Conservation (phyloP, 225 moss, liverwort and hornwort species). For the Pseudoscleropodium purum region DNA sequence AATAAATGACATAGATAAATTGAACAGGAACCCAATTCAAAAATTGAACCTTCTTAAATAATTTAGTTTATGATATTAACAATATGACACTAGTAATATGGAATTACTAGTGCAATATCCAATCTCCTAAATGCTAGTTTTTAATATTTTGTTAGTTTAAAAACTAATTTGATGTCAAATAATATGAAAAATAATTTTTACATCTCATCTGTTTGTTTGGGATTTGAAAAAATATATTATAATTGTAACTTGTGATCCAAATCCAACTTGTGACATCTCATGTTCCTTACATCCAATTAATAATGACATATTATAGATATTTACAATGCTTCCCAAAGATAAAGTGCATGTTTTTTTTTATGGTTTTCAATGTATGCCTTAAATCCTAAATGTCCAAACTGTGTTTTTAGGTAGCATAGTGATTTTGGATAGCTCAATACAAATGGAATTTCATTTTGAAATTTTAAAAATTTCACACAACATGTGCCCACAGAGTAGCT, state of each 20-base stretch:
- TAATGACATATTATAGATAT: background rate
- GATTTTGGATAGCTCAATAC: no score
- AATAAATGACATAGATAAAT: background rate
- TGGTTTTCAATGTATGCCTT: no score
- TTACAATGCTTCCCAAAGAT: background rate
- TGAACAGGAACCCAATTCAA: no score
- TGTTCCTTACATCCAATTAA: background rate
- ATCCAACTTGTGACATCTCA: background rate
- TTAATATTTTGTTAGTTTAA: background rate
- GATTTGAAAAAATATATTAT: background rate
- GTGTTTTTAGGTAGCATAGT: no score
- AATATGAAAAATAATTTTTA: background rate
- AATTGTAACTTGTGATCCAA: fast-evolving
- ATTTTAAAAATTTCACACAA: no score
- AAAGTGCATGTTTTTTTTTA: no score
- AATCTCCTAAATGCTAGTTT: background rate
- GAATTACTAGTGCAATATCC: background rate
- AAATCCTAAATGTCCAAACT: no score
- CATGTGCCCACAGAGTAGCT: no score
- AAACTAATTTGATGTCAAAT: background rate
- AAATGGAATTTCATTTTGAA: no score
- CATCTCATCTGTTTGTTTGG: background rate
- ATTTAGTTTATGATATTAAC: background rate
- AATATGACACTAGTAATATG: background rate
- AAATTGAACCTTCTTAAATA: background rate